Conservation (phyloP, 768 basidiomycete genomes). For the Phlebiopsis flavidoalba region DNA sequence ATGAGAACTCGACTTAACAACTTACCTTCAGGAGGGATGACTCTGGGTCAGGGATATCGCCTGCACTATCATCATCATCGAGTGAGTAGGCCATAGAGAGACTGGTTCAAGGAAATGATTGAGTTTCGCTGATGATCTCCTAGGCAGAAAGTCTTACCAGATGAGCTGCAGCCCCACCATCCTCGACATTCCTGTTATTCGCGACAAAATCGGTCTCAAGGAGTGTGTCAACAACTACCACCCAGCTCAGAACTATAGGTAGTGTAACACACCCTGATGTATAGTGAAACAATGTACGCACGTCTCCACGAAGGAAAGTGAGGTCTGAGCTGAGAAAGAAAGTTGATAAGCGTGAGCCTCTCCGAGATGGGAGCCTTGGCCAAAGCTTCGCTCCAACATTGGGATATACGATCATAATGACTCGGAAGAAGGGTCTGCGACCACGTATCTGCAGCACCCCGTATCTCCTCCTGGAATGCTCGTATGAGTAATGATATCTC, state of each 20-base stretch:
- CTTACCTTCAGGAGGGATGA: slow-evolving; percentile 41
- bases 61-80: slow-evolving; percentile 14
- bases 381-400: slow-evolving; percentile 64
- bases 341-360: slow-evolving; percentile 51
- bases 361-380: slow-evolving; percentile 50
- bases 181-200: slow-evolving; percentile 32
- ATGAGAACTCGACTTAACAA: neutral
- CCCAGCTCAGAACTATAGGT: slow-evolving; percentile 58
- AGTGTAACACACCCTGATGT: neutral
- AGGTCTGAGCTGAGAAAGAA: slow-evolving; percentile 62
- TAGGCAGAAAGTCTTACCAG: slow-evolving; percentile 28
- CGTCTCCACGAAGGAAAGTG: slow-evolving; percentile 68
- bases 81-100: slow-evolving; percentile 41
- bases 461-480: slow-evolving; percentile 57
- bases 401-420: slow-evolving; percentile 60
- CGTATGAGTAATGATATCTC: neutral
- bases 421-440: slow-evolving; percentile 56
- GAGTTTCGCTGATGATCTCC: neutral
- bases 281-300: slow-evolving; percentile 21
- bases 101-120: slow-evolving; percentile 23
- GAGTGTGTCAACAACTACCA: slow-evolving; percentile 51
- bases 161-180: slow-evolving; percentile 36
- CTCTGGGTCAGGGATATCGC: slow-evolving; percentile 38
- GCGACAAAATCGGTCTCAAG: slow-evolving; percentile 48
- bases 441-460: slow-evolving; percentile 52